phyloP scores from a whole-genome alignment of 2,329 filamentous ascomycete species.

The Colletotrichum brevisporum region DNA sequence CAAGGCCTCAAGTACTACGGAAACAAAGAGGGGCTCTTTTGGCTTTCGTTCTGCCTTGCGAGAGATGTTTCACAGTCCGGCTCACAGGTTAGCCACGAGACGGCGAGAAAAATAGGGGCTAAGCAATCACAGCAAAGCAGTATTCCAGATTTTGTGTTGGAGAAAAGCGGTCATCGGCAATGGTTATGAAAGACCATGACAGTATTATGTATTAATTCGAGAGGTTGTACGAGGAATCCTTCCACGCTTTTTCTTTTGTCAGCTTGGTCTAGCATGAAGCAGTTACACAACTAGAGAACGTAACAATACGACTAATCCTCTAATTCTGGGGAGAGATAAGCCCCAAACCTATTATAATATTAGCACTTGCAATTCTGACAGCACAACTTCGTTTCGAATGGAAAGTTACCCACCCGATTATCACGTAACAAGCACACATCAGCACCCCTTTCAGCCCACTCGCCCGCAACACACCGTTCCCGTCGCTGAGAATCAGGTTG shows the following conservation, averaged over 20 bases:
- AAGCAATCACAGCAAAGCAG: neutral
- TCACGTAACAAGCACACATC: constrained; percentile 67
- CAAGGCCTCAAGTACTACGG: too few relatives aligned
- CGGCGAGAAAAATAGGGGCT: neutral
- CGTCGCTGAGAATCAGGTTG: constrained; percentile 80
- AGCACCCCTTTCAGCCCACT: constrained; percentile 67
- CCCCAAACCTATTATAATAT: constrained; percentile 12
- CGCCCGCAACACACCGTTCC: constrained; percentile 74
- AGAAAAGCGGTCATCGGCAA: too few relatives aligned
- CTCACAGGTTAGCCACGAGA: neutral
- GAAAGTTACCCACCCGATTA: constrained; percentile 56
- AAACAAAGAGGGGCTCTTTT: neutral
- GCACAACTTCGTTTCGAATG: neutral
- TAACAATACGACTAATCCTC: neutral
- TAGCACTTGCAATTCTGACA: neutral
- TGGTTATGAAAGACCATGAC: too few relatives aligned
- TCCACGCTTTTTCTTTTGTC: too few relatives aligned
- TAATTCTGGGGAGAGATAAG: constrained; percentile 24
- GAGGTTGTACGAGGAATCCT: too few relatives aligned
- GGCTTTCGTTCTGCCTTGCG: neutral
- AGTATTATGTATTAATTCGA: too few relatives aligned
- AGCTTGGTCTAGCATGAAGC: too few relatives aligned
- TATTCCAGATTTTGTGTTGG: too few relatives aligned
- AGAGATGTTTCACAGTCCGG: neutral
- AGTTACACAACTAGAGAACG: too few relatives aligned